Evolutionary conservation across 2,329 filamentous ascomycete species (phyloP), one percentile per base, ranked within the genome.

Genomic region (Aspergillus brunneoviolaceus): DNA sequence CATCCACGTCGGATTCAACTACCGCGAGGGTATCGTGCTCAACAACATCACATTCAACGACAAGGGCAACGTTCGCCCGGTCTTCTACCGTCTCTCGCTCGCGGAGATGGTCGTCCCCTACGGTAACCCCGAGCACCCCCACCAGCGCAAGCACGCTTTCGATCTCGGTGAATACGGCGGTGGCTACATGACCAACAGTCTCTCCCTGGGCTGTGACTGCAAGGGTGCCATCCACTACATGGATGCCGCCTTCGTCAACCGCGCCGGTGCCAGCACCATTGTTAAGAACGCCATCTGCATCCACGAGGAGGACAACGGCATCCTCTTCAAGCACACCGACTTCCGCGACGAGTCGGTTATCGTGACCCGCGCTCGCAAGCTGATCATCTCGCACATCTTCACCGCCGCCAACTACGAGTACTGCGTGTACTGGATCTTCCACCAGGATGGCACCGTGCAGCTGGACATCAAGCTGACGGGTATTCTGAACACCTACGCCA

Each of bases 341-440:
- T 97, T 96, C 84, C 86, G 93, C 42, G 93, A 97, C 71, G 89
- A 95, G 49, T 94, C 90, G 0, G 86, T 88, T 57, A 91, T 95
- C 10, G 90, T 96, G 4, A 96, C 92, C 0, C 88, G 93, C 27
- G 92, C 88, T 1, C 87, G 92, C 57, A 96, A 95, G 74, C 85
- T 97, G 60, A 84, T 96, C 71, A 84, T 97, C 66, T 92, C 92
- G 65, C 92, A 96, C 68, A 89, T 96, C 72, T 96, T 97, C 79
- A 97, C 93, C 0, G 93, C 93, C 0, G 93, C 93, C 27, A 97
- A 97, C 80, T 97, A 97, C 78, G 93, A 97, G 75, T 97, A 97
- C 77, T 89, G 88, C 70, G 83, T 87, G 6, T 89, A 94, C 80
- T 96, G 91, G 92, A 89, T 92, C 67, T 92, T 96, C 79, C 91